Evolutionary conservation across 345 rosid genomes (phyloP), one percentile per base, ranked within the genome.

Genomic region (Aegle marmelos): DNA sequence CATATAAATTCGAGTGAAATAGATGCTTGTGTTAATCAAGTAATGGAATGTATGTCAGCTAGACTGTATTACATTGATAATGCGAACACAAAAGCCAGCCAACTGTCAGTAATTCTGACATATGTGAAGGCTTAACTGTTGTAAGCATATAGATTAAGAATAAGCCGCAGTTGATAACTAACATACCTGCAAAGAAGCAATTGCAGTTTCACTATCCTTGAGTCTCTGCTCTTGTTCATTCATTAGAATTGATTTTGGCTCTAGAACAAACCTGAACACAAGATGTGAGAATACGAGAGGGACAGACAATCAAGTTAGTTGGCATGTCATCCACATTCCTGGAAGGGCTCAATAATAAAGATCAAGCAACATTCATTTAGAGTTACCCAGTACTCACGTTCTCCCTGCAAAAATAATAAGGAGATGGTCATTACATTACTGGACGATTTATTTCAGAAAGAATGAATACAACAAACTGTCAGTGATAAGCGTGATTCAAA

Each of bases 191-290:
- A 94, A 86, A 9, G 98, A 88, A 72, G 88, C 80, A 79, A 92
- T 86, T 53, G 97, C 92, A 82, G 94, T 74, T 80, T 96, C 98
- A 62, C 93, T 90, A 80, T 93, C 98, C 86, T 92, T 93, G 62
- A 86, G 85, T 87, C 94, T 96, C 80, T 88, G 91, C 78, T 94
- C 94, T 80, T 94, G 99, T 80, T 94, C 98, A 80, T 72, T 82
- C 86, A 84, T 82, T 66, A 96, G 80, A 68, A 84, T 79, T 9
- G 86, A 61, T 82, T 87, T 94, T 17, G 98, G 95, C 89, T 94
- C 98, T 81, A 94, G 86, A 41, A 91, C 87, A 85, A 96, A 96
- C 92, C 98, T 92, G 93, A 54, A 79, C 73, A 76, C 75, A 33
- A 86, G 30, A 86, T 72, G 61, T 30, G 77, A 37, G 57, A 78